Base-by-base conservation (phyloP, 1,284 basidiomycete genomes). In the Cryptococcus neoformans region DNA sequence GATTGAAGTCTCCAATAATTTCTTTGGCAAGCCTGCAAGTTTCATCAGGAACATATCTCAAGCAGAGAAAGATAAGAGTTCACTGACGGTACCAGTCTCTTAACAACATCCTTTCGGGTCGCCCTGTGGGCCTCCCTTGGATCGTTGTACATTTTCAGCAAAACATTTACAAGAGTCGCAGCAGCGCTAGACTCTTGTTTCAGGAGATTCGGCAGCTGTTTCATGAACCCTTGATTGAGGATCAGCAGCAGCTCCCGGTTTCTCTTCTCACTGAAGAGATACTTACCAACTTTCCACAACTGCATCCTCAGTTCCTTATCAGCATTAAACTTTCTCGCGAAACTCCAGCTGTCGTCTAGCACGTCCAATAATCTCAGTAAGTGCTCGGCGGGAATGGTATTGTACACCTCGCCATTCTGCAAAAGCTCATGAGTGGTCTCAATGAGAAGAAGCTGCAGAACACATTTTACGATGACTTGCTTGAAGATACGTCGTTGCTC, bases 401-500 rank as follows among this genome's bases (percentile, higher is more conserved):
- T 84, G 80, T 99, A 99, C 50, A 99, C 90, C 51, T 89, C 86
- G 62, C 90, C 83, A 70, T 95, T 96, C 59, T 92, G 89, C 40
- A 99, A 83, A 12, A 99, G 82, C 68, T 99, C 96, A 72, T 95
- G 92, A 6, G 93, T 95, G 16, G 92, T 99, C 79, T 99, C 96
- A 68, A 99, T 99, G 46, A 99, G 84, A 53, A 99, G 82, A 16
- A 99, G 80, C 73, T 99, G 96, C 38, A 99, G 83, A 35, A 99
- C 96, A 76, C 96, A 99, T 87, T 99, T 99, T 68, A 99, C 93
- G 64, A 99, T 99, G 76, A 99, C 98, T 78, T 99, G 95, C 75
- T 94, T 92, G 85, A 99, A 99, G 53, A 92, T 87, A 40, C 90
- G 85, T 21, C 92, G 87, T 56, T 96, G 86, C 66, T 92, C 90